Evolutionary conservation across 257 asterid species (phyloP).

Genomic region (Rhazya stricta): DNA sequence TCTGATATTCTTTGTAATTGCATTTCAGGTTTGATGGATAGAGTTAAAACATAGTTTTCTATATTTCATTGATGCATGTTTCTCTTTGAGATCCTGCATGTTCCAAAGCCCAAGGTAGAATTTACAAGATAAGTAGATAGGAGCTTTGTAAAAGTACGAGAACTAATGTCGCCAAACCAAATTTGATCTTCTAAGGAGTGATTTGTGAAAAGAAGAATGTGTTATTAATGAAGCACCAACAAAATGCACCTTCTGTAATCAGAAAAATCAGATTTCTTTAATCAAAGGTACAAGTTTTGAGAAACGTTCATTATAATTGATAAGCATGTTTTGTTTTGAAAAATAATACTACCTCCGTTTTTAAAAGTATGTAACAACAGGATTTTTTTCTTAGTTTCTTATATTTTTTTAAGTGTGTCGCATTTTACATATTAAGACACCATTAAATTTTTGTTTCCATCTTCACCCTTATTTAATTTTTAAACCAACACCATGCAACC

Average conservation of each 20-base stretch:
- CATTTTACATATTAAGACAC: too few species aligned
- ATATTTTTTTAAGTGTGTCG: too few species aligned
- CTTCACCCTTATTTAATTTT: too few species aligned
- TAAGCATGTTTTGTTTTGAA: neutral
- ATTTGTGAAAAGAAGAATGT: neutral
- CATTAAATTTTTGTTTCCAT: too few species aligned
- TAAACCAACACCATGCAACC: too few species aligned
- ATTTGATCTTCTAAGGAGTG: neutral
- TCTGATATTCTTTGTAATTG: neutral
- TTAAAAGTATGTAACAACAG: too few species aligned
- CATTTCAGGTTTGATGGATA: neutral
- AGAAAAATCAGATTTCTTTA: neutral
- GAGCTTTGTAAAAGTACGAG: neutral
- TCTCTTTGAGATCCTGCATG: neutral
- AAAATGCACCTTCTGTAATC: neutral
- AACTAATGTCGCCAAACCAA: neutral
- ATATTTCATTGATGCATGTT: neutral
- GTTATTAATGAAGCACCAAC: neutral
- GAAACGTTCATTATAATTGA: neutral
- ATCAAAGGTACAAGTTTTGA: neutral
- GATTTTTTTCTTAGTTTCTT: too few species aligned
- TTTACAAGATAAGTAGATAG: neutral
- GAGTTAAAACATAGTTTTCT: neutral
- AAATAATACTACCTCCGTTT: too few species aligned
- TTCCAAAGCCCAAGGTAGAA: neutral